Evolutionary conservation across 2,329 filamentous ascomycete genomes (phyloP), one percentile per base, ranked within the genome.

Genomic region (Exserohilum rostratum): DNA sequence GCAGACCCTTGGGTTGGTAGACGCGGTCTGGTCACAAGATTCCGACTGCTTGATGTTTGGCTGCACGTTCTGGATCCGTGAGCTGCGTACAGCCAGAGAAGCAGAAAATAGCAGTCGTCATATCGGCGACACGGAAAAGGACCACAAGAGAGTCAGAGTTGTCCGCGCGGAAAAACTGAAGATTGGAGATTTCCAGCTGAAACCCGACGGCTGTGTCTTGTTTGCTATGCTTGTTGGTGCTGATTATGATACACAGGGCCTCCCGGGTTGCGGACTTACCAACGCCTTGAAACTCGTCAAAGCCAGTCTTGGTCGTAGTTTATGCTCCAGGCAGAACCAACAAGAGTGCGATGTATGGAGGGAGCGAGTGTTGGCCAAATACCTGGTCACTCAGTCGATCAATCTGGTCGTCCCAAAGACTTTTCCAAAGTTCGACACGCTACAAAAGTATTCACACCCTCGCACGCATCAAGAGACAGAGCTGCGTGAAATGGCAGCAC

Each of bases 21-120:
- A 82, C 59, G 79, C 78, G 3, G 78, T 82, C 0, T 81, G 76
- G 75, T 76, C 74, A 0, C 76, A 80, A 35, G 79, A 82, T 50
- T 72, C 74, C 1, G 79, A 82, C 39, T 65, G 67, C 0, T 70
- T 82, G 11, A 77, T 82, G 76, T 81, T 81, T 46, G 78, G 79
- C 3, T 78, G 74, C 48, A 69, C 61, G 1, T 70, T 74, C 2
- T 61, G 81, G 5, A 73, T 83, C 37, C 65, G 72, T 15, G 65
- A 71, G 33, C 54, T 66, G 35, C 57, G 66, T 15, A 42, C 59
- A 15, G 54, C 62, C 2, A 68, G 65, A 52, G 51, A 62, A 10
- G 48, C 50, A n/a, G 62, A 55, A 4, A 58, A 51, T 9, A 55
- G 47, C 6, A 51, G 62, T 34, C 58, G 58, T 5, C 57, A 61